These are phyloP conservation scores for Phlebopus sp. DNA, from an alignment of 1,284 basidiomycete species.

Conservation along the genomic window DNA sequence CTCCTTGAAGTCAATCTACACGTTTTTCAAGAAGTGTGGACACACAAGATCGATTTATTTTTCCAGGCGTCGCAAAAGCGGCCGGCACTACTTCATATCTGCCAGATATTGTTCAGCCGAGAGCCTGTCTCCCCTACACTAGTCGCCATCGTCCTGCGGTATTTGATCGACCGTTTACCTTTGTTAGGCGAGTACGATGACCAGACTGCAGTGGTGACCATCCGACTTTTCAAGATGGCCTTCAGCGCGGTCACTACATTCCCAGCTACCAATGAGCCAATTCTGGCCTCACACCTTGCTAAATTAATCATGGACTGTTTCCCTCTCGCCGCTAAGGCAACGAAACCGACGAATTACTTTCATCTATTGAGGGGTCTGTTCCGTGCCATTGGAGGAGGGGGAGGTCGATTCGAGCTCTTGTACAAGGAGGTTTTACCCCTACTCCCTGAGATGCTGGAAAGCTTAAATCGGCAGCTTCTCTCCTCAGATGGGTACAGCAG, in stretches of 20 bases:
- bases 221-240: slow-evolving; percentile 95
- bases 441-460: slow-evolving; percentile 96
- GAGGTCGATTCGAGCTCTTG: slow-evolving; percentile 90
- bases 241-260: slow-evolving; percentile 87
- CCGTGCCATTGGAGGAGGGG: slow-evolving; percentile 92
- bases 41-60: slow-evolving; percentile 86
- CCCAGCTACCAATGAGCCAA: slow-evolving; percentile 83
- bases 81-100: slow-evolving; percentile 80
- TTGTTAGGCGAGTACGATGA: slow-evolving; percentile 87
- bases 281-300: slow-evolving; percentile 89
- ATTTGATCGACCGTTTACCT: slow-evolving; percentile 82
- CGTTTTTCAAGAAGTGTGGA: slow-evolving; percentile 95
- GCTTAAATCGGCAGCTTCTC: slow-evolving; percentile 86
- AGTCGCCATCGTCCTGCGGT: slow-evolving; percentile 89
- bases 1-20: slow-evolving; percentile 84
- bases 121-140: slow-evolving; percentile 86
- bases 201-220: slow-evolving; percentile 74
- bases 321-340: slow-evolving; percentile 87
- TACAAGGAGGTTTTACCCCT: slow-evolving; percentile 98
- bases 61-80: slow-evolving; percentile 78
- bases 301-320: slow-evolving; percentile 98
- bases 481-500: slow-evolving; percentile 74
- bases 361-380: slow-evolving; percentile 94
- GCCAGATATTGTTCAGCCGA: slow-evolving; percentile 84
- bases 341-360: slow-evolving; percentile 92